These are phyloP conservation scores for Parathielavia hyrcaniae DNA, from an alignment of 495 filamentous ascomycete species.

Conservation along the genomic window DNA sequence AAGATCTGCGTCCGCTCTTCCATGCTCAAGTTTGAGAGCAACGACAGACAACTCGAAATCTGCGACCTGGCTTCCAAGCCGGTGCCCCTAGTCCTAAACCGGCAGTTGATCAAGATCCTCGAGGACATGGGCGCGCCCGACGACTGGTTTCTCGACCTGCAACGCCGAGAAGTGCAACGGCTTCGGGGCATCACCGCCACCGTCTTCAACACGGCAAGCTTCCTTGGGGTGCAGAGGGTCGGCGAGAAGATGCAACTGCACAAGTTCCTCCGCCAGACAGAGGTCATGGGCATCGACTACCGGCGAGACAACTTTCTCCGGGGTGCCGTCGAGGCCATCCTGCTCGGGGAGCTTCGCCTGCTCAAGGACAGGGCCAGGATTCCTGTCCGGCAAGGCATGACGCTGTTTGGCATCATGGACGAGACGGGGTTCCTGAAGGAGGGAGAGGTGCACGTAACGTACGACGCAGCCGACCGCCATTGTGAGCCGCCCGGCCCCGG, in stretches of 20 bases:
- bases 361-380: constrained; percentile 75
- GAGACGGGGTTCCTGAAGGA: constrained; percentile 65
- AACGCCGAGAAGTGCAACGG: constrained; percentile 49
- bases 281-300: constrained; percentile 53
- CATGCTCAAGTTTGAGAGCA: constrained; percentile 74
- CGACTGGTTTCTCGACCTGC: constrained; percentile 55
- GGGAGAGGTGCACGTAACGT: constrained; percentile 57
- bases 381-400: constrained; percentile 58
- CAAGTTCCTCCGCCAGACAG: constrained; percentile 51
- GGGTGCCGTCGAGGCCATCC: constrained; percentile 55
- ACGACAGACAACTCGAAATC: constrained; percentile 59
- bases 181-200: constrained; percentile 51
- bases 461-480: constrained; percentile 31
- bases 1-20: constrained; percentile 54
- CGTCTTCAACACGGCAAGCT: constrained; percentile 53
- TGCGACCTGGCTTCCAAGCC: constrained; percentile 61
- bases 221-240: constrained; percentile 53
- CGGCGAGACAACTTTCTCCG: constrained; percentile 59
- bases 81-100: constrained; percentile 64
- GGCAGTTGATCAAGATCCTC: constrained; percentile 73
- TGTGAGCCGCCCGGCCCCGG: constrained; percentile 20
- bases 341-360: constrained; percentile 58
- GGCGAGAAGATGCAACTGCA: constrained; percentile 50
- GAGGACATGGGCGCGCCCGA: constrained; percentile 59
- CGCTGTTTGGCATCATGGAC: constrained; percentile 76